phyloP scores from a whole-genome alignment of 306 rosid species.

The Trifolium dubium region DNA sequence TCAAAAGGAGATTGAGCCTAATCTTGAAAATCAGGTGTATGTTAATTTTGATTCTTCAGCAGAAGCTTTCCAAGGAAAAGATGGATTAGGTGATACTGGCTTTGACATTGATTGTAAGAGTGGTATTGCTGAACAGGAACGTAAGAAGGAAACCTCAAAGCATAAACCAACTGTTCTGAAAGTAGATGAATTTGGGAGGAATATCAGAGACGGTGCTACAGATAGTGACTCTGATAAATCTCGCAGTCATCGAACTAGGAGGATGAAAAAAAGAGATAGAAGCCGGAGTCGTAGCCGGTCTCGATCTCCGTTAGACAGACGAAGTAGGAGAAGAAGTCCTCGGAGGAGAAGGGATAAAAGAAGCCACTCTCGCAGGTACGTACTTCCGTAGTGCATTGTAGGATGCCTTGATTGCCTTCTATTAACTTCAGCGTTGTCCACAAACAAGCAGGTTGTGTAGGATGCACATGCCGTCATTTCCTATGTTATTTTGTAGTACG shows the following conservation, averaged over 20 bases:
- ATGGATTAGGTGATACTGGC: slow-evolving; percentile 43
- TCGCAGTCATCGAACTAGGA: slow-evolving; percentile 49
- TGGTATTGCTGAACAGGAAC: slow-evolving; percentile 47
- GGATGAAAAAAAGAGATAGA: slow-evolving; percentile 63
- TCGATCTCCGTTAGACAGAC: slow-evolving; percentile 65
- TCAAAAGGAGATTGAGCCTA: slow-evolving; percentile 44
- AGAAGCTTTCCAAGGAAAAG: slow-evolving; percentile 50
- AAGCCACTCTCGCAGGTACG: slow-evolving; percentile 87
- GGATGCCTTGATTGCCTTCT: slow-evolving; percentile 39
- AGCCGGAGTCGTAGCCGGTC: slow-evolving; percentile 73
- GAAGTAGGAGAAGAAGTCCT: slow-evolving; percentile 59
- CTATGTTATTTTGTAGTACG: slow-evolving; percentile 33
- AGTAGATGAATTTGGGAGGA: slow-evolving; percentile 91
- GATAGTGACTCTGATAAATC: slow-evolving; percentile 78
- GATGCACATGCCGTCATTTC: slow-evolving; percentile 20
- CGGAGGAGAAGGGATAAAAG: slow-evolving; percentile 74
- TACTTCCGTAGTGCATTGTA: slow-evolving; percentile 27
- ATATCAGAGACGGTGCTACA: slow-evolving; percentile 67
- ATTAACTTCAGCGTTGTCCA: slow-evolving; percentile 23
- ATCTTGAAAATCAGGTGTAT: slow-evolving; percentile 49
- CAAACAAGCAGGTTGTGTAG: neutral
- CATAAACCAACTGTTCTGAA: slow-evolving; percentile 50
- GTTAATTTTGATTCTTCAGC: slow-evolving; percentile 36
- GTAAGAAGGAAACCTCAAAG: slow-evolving; percentile 51
- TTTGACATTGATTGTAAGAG: slow-evolving; percentile 43